Evolutionary conservation across 163 green algal species (phyloP), one percentile per base, ranked within the genome.

Genomic region (Coccomyxa subellipsoidea): DNA sequence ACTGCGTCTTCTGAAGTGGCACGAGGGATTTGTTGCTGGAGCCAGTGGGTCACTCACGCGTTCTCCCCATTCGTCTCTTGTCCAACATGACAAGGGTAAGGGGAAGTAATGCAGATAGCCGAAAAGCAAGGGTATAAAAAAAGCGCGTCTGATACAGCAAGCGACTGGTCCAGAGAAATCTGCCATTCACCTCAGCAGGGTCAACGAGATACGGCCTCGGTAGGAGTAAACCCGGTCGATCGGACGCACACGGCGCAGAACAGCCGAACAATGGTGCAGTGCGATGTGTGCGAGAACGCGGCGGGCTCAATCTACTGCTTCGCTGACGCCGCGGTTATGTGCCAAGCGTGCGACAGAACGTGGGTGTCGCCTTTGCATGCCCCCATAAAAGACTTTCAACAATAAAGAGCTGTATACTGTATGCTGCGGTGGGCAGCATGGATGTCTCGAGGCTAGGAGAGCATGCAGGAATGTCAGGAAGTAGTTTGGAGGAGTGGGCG

Each of bases 301-400:
- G 77, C 72, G 32, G 84, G 47, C 9, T 75, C 37, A 25, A 47
- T 81, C 4, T 83, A 80, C 78, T 87, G 84, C 32, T 87, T 87
- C 54, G 77, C 80, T 9, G 77, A 85, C 31, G 37, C 72, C 8
- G 54, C 70, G 21, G 54, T 83, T n/a, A 75, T 87, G 76, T 87
- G 84, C 77, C 8, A 12, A 27, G 25, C 27, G 7, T 87, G 84
- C 54, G 84, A 87, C 53, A 35, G 53, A 32, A 85, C 40, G 84
- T 87, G 76, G 32, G 80, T 36, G 23, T 25, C 35, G 27, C 5
- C 25, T 39, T 38, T 69, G 27, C 10, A 34, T 4, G 15, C 36
- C 18, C 53, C 36, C 34, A 69, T 15, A 9, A 38, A 25, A 29
- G 31, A 71, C 54, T 66, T n/a, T 6, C 31, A 29, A 12, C 25